Evolutionary conservation across 148 eudicot species (phyloP).

Genomic region (Rhododendron molle): DNA sequence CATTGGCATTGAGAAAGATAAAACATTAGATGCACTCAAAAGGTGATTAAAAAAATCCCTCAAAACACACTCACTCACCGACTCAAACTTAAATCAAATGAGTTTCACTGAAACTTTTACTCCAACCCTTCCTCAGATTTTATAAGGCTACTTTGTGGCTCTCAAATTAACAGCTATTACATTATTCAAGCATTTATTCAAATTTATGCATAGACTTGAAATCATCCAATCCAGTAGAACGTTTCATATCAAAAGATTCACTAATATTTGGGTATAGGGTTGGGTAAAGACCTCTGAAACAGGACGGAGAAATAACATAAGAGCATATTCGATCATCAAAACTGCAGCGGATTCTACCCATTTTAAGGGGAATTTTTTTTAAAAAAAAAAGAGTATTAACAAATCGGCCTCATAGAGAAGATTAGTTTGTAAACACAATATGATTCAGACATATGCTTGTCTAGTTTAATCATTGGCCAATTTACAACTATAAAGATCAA

Average conservation of each 20-base stretch:
- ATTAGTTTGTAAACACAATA: slow-evolving; percentile 57
- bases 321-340: neutral
- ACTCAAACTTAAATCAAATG: neutral
- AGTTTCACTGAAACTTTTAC: too few relatives aligned
- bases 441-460: slow-evolving; percentile 33
- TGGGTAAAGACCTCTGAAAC: too few relatives aligned
- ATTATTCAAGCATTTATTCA: too few relatives aligned
- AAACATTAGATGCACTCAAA: neutral
- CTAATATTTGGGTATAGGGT: too few relatives aligned
- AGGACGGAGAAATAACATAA: neutral
- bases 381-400: neutral
- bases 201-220: too few relatives aligned
- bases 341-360: neutral
- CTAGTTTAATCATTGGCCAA: slow-evolving; percentile 29
- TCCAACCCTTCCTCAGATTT: neutral
- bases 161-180: neutral
- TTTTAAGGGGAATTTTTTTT: neutral
- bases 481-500: neutral
- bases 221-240: too few relatives aligned
- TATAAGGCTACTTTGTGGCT: neutral
- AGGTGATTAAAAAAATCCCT: neutral
- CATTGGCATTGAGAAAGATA: slow-evolving; percentile 10
- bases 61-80: neutral
- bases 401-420: slow-evolving; percentile 82
- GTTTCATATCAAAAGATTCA: too few relatives aligned